Conservation (phyloP, 352 stramenopile species). For the Globisporangium nodosum region DNA sequence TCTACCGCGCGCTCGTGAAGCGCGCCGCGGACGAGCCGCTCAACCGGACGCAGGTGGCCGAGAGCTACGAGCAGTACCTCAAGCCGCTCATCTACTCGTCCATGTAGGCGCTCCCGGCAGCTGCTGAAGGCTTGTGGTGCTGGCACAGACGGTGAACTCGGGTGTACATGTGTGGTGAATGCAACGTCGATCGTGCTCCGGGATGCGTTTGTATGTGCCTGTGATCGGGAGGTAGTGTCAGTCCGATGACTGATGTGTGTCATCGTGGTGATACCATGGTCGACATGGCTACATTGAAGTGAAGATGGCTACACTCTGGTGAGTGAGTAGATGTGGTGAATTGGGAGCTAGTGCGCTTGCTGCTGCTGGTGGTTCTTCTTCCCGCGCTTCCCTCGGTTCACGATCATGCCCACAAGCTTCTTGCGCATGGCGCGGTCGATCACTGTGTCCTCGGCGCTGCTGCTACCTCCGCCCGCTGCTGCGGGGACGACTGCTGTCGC, state of each 20-base stretch:
- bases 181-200: no score
- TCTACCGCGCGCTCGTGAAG: constrained; percentile 54
- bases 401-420: constrained; percentile 75
- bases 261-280: no score
- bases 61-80: constrained; percentile 52
- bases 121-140: no score
- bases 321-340: not conserved
- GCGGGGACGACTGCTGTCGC: not conserved
- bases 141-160: no score
- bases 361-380: constrained; percentile 39
- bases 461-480: constrained; percentile 3
- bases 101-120: constrained; percentile 12
- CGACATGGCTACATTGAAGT: not conserved
- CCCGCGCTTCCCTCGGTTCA: constrained; percentile 69
- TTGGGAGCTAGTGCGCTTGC: constrained; percentile 3
- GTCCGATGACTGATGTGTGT: no score
- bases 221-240: no score
- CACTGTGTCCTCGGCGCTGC: constrained; percentile 47
- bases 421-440: constrained; percentile 79
- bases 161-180: no score
- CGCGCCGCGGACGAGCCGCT: constrained; percentile 44
- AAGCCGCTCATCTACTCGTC: constrained; percentile 31
- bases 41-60: constrained; percentile 47
- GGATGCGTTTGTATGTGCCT: no score
- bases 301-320: not conserved